Evolutionary conservation across 768 basidiomycete genomes (phyloP).

Genomic region (Serendipita vermifera): DNA sequence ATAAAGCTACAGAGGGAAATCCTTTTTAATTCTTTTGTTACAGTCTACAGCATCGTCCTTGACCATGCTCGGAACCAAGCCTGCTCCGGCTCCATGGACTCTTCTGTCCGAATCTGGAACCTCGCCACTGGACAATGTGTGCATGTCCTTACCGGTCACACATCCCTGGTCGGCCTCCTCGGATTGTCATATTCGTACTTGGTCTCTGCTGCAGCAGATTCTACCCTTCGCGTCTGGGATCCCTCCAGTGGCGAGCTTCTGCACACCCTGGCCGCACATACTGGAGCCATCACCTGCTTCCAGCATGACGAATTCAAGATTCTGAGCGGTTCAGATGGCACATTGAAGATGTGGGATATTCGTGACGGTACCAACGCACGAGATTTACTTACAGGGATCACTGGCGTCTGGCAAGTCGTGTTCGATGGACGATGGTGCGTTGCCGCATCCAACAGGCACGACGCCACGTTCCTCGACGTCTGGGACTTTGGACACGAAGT

Average conservation of each 20-base stretch:
- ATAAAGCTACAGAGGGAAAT: background rate
- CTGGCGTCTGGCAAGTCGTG: constrained; percentile 95
- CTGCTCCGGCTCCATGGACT: constrained; percentile 97
- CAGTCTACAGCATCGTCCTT: constrained; percentile 92
- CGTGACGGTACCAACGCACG: constrained; percentile 73
- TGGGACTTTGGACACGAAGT: constrained; percentile 73
- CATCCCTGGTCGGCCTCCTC: constrained; percentile 86
- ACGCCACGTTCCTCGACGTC: constrained; percentile 69
- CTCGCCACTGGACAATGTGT: constrained; percentile 67
- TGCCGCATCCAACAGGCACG: constrained; percentile 75
- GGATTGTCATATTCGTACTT: constrained; percentile 80
- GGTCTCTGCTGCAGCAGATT: constrained; percentile 94
- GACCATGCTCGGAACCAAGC: constrained; percentile 78
- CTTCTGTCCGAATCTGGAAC: constrained; percentile 92
- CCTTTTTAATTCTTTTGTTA: constrained; percentile 9
- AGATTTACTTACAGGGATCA: constrained; percentile 81
- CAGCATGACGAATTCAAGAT: constrained; percentile 98
- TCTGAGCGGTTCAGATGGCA: constrained; percentile 87
- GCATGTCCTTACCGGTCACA: constrained; percentile 78
- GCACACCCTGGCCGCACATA: constrained; percentile 78
- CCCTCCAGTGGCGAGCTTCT: constrained; percentile 67
- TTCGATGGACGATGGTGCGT: constrained; percentile 93
- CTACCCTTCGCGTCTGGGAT: constrained; percentile 90
- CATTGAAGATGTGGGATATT: constrained; percentile 96
- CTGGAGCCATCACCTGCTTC: constrained; percentile 98